A percentile compares a stretch with the other conserved stretches of the same genome.
Evolutionary conservation across 768 basidiomycete species (phyloP).

Genomic region (Boletus reticuloceps): DNA sequence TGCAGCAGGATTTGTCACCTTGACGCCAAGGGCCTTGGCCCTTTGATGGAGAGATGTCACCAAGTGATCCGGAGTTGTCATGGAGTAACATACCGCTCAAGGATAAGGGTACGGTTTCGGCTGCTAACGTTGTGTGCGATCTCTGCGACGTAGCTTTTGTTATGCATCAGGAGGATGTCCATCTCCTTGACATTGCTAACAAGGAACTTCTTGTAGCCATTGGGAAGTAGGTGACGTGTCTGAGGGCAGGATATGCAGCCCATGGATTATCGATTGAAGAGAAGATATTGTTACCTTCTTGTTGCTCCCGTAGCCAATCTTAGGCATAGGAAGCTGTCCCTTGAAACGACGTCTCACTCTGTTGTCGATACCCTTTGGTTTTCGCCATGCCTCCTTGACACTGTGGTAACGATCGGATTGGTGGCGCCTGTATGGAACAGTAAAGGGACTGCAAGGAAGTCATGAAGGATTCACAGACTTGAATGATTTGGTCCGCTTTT

Average conservation of each 20-base stretch:
- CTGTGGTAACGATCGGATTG: slow-evolving; percentile 97
- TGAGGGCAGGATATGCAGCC: slow-evolving; percentile 23
- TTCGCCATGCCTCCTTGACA: slow-evolving; percentile 99
- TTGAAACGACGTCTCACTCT: slow-evolving; percentile 93
- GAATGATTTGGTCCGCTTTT: slow-evolving; percentile 97
- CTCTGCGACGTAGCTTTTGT: slow-evolving; percentile 92
- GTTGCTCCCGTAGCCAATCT: slow-evolving; percentile 78
- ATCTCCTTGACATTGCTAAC: slow-evolving; percentile 93
- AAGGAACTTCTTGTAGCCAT: slow-evolving; percentile 93
- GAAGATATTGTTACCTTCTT: slow-evolving; percentile 59
- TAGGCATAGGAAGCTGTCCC: slow-evolving; percentile 96
- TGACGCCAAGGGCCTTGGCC: slow-evolving; percentile 83
- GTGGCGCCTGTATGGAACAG: slow-evolving; percentile 69
- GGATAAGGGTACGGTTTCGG: slow-evolving; percentile 88
- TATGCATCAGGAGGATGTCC: slow-evolving; percentile 97
- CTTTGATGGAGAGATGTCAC: slow-evolving; percentile 37
- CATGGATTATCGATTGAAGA: background rate
- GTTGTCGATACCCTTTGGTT: slow-evolving; percentile 99
- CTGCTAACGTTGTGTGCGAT: slow-evolving; percentile 96
- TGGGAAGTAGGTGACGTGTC: slow-evolving; percentile 95
- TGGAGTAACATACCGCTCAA: slow-evolving; percentile 65
- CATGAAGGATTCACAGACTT: slow-evolving; percentile 59
- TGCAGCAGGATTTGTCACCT: slow-evolving; percentile 91
- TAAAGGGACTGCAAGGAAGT: slow-evolving; percentile 12
- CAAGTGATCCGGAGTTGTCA: background rate